Evolutionary conservation across 2,329 filamentous ascomycete genomes (phyloP), one percentile per base, ranked within the genome.

Genomic region (Colletotrichum acutatum): DNA sequence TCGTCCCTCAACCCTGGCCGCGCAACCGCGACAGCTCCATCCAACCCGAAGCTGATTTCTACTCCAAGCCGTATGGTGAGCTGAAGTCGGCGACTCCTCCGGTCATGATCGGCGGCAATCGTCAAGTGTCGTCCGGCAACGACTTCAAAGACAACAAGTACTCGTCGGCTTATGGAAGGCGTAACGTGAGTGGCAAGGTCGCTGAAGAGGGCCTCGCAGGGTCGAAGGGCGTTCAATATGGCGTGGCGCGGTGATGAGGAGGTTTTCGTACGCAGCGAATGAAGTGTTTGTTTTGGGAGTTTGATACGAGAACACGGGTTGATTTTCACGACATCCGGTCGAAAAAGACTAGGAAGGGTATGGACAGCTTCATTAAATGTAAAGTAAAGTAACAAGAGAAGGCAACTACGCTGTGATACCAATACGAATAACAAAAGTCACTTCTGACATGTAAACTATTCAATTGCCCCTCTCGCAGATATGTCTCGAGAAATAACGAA

Each of bases 121-220:
- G 90, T 59, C 89, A 91, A 78, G 84, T 91, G 5, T 90, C 88
- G 14, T 89, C 88, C 5, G 90, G 90, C 1, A 90, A 89, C 71
- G 90, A 92, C 77, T 89, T 85, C 68, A 83, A 83, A 32, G 54
- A 52, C 19, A 78, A 78, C 34, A 75, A 75, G 72, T 72, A 78
- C 42, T 77, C 82, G 11, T 74, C 76, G 30, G 78, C 78, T 1
- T 84, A 84, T 65, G 83, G 82, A 22, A 84, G 88, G 59, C 84
- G 92, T 58, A 90, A 92, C 74, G 92, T 94, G 2, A 95, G 92
- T 78, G 93, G 93, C 1, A 94, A 93, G 84, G 82, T 91, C 68
- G 92, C 88, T 0, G 93, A 95, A 80, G 93, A 95, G 79, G 93
- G 93, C 2, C 83, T 88, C 59, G 90, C 82, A 3, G 84, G 82